phyloP scores from a whole-genome alignment of 805 yeast species.

The Saccharomycopsis fibuligera region DNA sequence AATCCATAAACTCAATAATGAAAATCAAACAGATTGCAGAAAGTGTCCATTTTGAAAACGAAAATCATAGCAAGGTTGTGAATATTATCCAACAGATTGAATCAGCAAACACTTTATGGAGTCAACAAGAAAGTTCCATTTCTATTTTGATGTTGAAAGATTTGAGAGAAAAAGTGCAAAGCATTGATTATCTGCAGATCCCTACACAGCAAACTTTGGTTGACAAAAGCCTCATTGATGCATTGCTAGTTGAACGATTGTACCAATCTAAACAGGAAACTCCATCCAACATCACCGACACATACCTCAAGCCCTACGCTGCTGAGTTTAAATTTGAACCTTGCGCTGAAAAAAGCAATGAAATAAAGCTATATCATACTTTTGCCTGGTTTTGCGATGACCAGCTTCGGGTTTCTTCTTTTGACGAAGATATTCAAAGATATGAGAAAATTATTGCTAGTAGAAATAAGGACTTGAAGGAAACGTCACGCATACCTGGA shows the following conservation, averaged over 20 bases:
- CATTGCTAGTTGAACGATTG: slow-evolving; percentile 58
- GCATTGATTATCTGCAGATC: slow-evolving; percentile 22
- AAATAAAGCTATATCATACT: slow-evolving; percentile 46
- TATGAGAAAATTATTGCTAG: slow-evolving; percentile 34
- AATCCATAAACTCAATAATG: slow-evolving; percentile 44
- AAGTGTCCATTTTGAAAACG: too few relatives aligned
- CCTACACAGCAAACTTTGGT: slow-evolving; percentile 6
- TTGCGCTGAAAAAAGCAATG: too few relatives aligned
- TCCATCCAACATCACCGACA: slow-evolving; percentile 48
- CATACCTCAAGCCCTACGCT: slow-evolving; percentile 49
- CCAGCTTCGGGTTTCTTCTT: slow-evolving; percentile 43
- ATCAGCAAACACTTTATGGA: slow-evolving; percentile 62
- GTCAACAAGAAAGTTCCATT: slow-evolving; percentile 44
- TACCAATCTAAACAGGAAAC: slow-evolving; percentile 65
- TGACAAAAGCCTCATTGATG: slow-evolving; percentile 27
- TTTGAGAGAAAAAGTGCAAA: slow-evolving; percentile 20
- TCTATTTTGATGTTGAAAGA: slow-evolving; percentile 51
- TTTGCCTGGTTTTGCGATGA: slow-evolving; percentile 71
- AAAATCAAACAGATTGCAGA: slow-evolving; percentile 34
- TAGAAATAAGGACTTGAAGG: slow-evolving; percentile 43
- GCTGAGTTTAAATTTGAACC: too few relatives aligned
- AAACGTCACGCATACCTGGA: slow-evolving; percentile 41
- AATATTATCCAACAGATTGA: slow-evolving; percentile 44
- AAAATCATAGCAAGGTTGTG: too few relatives aligned
- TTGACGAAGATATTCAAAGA: slow-evolving; percentile 39